phyloP scores from a whole-genome alignment of 2,329 filamentous ascomycete genomes.

The Kalmusia sp. region DNA sequence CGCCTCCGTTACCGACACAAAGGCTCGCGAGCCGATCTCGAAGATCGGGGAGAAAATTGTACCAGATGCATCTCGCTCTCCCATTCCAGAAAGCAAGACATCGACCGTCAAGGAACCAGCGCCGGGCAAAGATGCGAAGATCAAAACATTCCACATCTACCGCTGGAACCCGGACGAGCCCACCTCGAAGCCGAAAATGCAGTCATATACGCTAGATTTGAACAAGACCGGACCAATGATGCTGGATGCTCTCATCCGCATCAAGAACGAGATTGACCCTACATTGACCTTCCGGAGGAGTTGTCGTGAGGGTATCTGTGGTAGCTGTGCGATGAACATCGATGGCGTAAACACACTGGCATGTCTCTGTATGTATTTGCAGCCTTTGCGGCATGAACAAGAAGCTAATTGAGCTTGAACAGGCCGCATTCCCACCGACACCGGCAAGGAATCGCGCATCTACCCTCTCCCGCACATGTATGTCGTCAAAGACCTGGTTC shows the following conservation, averaged over 20 bases:
- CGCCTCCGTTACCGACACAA: constrained; percentile 45
- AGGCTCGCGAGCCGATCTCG: constrained; percentile 41
- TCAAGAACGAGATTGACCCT: constrained; percentile 99
- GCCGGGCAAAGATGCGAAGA: constrained; percentile 62
- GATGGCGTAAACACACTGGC: constrained; percentile 98
- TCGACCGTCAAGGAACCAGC: constrained; percentile 69
- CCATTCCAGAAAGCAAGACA: constrained; percentile 60
- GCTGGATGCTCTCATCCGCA: constrained; percentile 92
- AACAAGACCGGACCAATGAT: constrained; percentile 99
- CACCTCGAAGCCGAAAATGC: constrained; percentile 91
- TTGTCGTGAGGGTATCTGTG: constrained; percentile 98
- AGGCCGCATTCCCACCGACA: constrained; percentile 94
- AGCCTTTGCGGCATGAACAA: not conserved
- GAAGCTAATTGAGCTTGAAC: constrained; percentile 21
- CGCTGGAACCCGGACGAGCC: constrained; percentile 97
- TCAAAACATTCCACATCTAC: constrained; percentile 99
- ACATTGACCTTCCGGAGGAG: constrained; percentile 95
- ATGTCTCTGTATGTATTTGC: constrained; percentile 81
- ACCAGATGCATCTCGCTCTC: constrained; percentile 32
- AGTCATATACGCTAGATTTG: constrained; percentile 91
- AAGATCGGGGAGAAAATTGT: constrained; percentile 38
- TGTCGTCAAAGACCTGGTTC: constrained; percentile 98
- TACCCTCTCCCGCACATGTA: constrained; percentile 99
- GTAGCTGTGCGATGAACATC: constrained; percentile 99
- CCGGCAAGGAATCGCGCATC: constrained; percentile 83